Evolutionary conservation across 1,139 yeast genomes (phyloP), one percentile per base, ranked within the genome.

Genomic region (Kodamaea suecica): DNA sequence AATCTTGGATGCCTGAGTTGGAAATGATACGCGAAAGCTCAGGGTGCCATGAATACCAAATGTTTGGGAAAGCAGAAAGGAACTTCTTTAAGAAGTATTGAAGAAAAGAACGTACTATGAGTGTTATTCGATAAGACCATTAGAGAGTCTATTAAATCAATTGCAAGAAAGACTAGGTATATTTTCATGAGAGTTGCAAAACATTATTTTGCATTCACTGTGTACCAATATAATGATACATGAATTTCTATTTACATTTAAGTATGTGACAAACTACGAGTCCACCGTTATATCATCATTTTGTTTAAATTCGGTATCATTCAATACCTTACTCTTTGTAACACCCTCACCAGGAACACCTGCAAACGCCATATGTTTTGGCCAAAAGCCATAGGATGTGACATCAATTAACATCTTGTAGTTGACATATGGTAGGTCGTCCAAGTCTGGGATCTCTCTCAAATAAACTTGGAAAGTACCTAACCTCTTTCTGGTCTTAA

Each of bases 1-100:
- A 63, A 24, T 56, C 66, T 28, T 85, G 95, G 94, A 59, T 86
- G 60, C 87, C 88, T 0, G 77, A 76, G 37, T 87, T 95, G 23
- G 69, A 70, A 20, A 43, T 47, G 9, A 56, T 72, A 26, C 54
- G 59, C 37, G 78, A 73, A 35, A 30, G 47, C 1, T 52, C 58
- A 17, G 59, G 57, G 4, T 67, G 73, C 37, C 48, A 57, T 36
- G 61, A 57, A 29, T 54, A 50, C 56, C 54, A 47, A 16, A 32
- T 44, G 37, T 56, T 60, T 40, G 37, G 39, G 23, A 48, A 48
- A 11, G 35, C 48, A 11, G 38, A 39, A 21, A 45, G 45, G 26
- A 49, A 48, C 38, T 57, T 50, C 37, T 55, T 59, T 34, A 45
- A 35, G 25, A 33, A 25, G 21, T 5, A 14, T 6, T 23, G 21